Conservation (phyloP, 192 early-diverging fungal genomes). For the Gryganskiella cystojenkinii region DNA sequence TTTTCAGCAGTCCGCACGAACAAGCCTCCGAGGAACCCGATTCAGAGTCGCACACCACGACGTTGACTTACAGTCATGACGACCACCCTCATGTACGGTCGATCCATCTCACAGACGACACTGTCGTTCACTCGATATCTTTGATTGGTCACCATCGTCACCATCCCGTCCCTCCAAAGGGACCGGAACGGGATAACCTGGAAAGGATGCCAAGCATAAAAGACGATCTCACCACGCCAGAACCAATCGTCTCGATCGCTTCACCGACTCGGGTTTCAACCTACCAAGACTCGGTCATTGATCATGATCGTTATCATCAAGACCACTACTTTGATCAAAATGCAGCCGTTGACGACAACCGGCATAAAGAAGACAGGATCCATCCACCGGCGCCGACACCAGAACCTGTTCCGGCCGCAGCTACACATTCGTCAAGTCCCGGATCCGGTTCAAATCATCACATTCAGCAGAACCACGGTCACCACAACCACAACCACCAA, state of each 20-base stretch:
- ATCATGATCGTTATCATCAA: neutral
- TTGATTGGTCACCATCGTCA: neutral
- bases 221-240: constrained; percentile 4
- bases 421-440: too few species aligned
- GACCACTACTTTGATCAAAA: neutral
- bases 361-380: too few species aligned
- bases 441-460: too few species aligned
- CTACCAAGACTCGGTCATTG: neutral
- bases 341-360: too few species aligned
- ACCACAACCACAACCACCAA: neutral
- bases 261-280: neutral
- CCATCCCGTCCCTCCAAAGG: too few species aligned
- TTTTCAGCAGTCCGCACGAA: constrained; percentile 28
- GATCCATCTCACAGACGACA: neutral
- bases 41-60: constrained; percentile 16
- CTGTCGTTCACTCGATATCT: neutral
- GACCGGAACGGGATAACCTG: neutral
- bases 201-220: neutral
- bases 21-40: neutral
- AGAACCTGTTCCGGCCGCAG: constrained; percentile 15
- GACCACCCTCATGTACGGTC: neutral
- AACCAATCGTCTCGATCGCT: constrained; percentile 7
- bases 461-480: neutral
- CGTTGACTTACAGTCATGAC: constrained; percentile 10
- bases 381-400: constrained; percentile 10